Base-by-base conservation (phyloP, 2,329 filamentous ascomycete genomes). In the Aspergillus amoenus region DNA sequence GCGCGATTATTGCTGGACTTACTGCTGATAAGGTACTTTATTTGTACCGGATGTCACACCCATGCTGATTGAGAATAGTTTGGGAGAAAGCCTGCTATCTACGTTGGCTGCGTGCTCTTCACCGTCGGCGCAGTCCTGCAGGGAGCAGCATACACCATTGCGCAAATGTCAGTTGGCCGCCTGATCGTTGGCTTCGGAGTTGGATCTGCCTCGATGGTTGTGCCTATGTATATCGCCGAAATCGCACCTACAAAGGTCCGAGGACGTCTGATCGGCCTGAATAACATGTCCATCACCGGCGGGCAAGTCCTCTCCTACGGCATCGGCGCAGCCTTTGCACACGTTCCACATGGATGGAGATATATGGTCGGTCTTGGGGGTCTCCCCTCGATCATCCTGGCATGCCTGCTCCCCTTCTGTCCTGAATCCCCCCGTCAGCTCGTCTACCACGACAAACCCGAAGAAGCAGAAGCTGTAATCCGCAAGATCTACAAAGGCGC, bases 351-450 rank as follows among this genome's bases (percentile, higher is more conserved):
- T 21, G 79, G 79, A 15, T 83, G 80, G 81, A 66, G 80, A 58
- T 80, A 76, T 55, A 81, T 82, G 75, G 79, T 81, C 3, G 80
- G 75, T 0, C 69, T 77, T 1, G 80, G 80, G n/a, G 81, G 70
- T 3, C 51, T 80, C 1, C 81, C 81, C 0, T 72, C 80, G 1
- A 70, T 82, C 22, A 53, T 81, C 5, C 73, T 82, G 1, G 72
- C 61, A 1, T 66, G 64, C 24, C 68, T 82, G 5, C 71, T 83
- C 7, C 74, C 77, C 0, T 78, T 78, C 64, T 81, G 78, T 61
- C 79, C 66, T 8, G 66, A 67, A 40, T 68, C 66, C 0, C 65
- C 66, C 11, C 66, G 64, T 22, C 65, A 68, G 49, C 44, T 68
- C 15, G 52, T 64, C 15, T 68, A 67, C 41, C 54, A 64, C 6